Evolutionary conservation across 2,329 filamentous ascomycete species (phyloP).

Genomic region (Corinectria fuckeliana): DNA sequence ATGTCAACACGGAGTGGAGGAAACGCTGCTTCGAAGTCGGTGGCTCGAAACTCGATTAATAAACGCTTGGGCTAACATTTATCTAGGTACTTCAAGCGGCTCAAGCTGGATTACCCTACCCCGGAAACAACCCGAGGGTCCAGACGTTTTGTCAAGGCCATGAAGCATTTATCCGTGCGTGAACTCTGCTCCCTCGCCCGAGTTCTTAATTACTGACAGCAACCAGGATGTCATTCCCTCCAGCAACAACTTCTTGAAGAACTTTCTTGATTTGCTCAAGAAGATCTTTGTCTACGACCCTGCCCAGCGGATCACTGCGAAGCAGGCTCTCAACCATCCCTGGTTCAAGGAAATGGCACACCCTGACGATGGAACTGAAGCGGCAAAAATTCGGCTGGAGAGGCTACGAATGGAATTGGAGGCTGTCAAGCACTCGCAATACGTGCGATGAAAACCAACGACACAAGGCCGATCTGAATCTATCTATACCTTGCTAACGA

Average conservation of each 20-base stretch:
- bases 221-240: slow-evolving; percentile 68
- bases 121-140: slow-evolving; percentile 69
- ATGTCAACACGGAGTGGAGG: slow-evolving; percentile 62
- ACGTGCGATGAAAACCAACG: slow-evolving; percentile 35
- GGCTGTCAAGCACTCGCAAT: slow-evolving; percentile 29
- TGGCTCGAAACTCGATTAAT: not conserved
- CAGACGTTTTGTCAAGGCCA: slow-evolving; percentile 72
- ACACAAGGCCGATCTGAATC: slow-evolving; percentile 9
- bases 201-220: slow-evolving; percentile 4
- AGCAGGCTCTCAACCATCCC: slow-evolving; percentile 69
- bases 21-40: slow-evolving; percentile 70
- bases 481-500: slow-evolving; percentile 36
- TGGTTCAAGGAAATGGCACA: slow-evolving; percentile 71
- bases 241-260: slow-evolving; percentile 63
- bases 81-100: slow-evolving; percentile 69
- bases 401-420: slow-evolving; percentile 54
- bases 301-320: slow-evolving; percentile 68
- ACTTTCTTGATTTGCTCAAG: slow-evolving; percentile 68
- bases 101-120: slow-evolving; percentile 70
- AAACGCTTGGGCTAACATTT: slow-evolving; percentile 35
- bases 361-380: slow-evolving; percentile 72
- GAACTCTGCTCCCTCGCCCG: not conserved
- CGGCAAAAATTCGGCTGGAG: slow-evolving; percentile 66
- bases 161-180: slow-evolving; percentile 70
- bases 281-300: slow-evolving; percentile 75